phyloP scores from a whole-genome alignment of 2,329 filamentous ascomycete species.

The Parasarocladium wereldwijsianum region DNA sequence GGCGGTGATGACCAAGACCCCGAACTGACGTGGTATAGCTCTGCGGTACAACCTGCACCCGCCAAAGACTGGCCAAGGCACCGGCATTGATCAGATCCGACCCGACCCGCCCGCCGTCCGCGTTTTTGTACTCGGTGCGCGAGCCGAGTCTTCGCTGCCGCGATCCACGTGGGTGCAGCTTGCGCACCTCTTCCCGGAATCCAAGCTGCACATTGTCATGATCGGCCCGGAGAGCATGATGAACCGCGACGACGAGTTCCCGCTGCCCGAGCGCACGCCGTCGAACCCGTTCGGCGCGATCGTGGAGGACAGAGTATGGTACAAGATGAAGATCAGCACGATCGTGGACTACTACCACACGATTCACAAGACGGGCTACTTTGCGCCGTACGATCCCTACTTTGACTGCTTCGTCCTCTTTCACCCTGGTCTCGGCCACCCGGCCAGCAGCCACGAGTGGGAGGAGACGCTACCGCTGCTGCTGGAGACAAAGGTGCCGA shows the following conservation, averaged over 20 bases:
- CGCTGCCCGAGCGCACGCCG: constrained; percentile 71
- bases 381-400: constrained; percentile 92
- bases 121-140: constrained; percentile 84
- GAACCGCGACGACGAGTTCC: constrained; percentile 86
- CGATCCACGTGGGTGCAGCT: constrained; percentile 90
- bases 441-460: constrained; percentile 89
- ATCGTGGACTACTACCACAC: constrained; percentile 98
- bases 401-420: constrained; percentile 97
- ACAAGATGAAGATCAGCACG: constrained; percentile 89
- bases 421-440: constrained; percentile 91
- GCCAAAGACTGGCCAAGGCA: constrained; percentile 60
- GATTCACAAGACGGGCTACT: constrained; percentile 78
- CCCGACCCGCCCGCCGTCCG: constrained; percentile 78
- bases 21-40: constrained; percentile 34
- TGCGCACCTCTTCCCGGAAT: constrained; percentile 83
- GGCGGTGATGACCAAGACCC: constrained; percentile 1
- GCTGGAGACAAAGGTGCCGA: constrained; percentile 87
- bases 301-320: constrained; percentile 78
- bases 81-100: constrained; percentile 62
- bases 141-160: constrained; percentile 92
- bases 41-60: constrained; percentile 90
- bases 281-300: constrained; percentile 87
- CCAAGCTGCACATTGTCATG: constrained; percentile 83
- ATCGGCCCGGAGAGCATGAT: constrained; percentile 94
- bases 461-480: constrained; percentile 76